Conservation (phyloP, 73 alveolate species). For the Paramecium sexaurelia region DNA sequence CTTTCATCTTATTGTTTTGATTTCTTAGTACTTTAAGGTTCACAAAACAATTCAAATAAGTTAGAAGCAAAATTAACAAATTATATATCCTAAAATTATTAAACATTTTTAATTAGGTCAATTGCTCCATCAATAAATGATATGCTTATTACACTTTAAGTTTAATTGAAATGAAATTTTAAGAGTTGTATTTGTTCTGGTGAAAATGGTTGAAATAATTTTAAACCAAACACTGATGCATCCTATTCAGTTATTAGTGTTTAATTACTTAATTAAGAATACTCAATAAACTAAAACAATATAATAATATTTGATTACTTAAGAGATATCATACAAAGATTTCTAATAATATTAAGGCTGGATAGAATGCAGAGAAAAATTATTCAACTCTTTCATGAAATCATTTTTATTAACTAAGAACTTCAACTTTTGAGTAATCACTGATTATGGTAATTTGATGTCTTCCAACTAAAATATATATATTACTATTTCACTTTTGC, state of each 20-base stretch:
- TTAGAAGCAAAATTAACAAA: not conserved
- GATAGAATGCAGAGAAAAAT: not conserved
- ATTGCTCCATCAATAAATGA: constrained; percentile 16
- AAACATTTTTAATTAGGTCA: not conserved
- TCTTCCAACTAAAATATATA: not conserved
- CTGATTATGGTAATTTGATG: not conserved
- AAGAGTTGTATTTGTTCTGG: not conserved
- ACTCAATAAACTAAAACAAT: not conserved
- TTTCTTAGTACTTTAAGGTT: not conserved
- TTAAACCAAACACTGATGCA: not conserved
- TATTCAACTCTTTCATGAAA: not conserved
- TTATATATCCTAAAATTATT: not conserved
- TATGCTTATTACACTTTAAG: not conserved
- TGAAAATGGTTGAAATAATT: not conserved
- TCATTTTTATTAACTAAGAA: not conserved
- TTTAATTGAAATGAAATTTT: not conserved
- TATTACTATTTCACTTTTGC: not conserved
- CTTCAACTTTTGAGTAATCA: not conserved
- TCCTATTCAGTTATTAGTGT: not conserved
- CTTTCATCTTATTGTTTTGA: not conserved
- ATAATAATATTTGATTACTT: too few relatives aligned
- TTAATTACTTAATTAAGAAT: not conserved
- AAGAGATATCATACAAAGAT: constrained; percentile 1
- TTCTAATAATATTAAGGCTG: not conserved
- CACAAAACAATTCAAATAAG: not conserved